Conservation (phyloP, 106 monocot species). For the Phalaenopsis equestris region DNA sequence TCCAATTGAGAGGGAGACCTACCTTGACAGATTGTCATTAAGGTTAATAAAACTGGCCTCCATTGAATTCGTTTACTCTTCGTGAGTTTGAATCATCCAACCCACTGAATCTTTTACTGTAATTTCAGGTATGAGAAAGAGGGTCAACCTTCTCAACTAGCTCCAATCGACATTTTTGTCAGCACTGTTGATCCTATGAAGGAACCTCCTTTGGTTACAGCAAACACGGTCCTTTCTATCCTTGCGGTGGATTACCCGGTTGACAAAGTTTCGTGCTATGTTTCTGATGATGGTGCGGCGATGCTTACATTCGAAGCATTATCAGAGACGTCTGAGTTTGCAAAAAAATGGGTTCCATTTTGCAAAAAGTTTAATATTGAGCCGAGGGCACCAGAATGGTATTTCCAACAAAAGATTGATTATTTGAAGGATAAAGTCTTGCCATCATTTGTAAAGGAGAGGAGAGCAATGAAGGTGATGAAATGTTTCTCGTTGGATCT, state of each 20-base stretch:
- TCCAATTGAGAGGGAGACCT: slow-evolving; percentile 86
- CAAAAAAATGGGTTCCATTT: slow-evolving; percentile 61
- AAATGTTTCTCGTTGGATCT: not conserved
- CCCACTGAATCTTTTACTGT: not conserved
- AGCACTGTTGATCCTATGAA: slow-evolving; percentile 83
- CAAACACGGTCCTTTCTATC: slow-evolving; percentile 78
- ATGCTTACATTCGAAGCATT: slow-evolving; percentile 59
- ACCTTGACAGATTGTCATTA: slow-evolving; percentile 66
- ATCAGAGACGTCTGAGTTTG: slow-evolving; percentile 57
- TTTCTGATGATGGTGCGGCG: slow-evolving; percentile 60
- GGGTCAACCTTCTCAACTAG: slow-evolving; percentile 62
- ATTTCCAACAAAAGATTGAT: slow-evolving; percentile 55
- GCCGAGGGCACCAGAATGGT: slow-evolving; percentile 50
- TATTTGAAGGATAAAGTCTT: slow-evolving; percentile 55
- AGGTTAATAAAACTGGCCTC: slow-evolving; percentile 31
- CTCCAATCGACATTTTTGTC: slow-evolving; percentile 55
- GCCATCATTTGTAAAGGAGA: slow-evolving; percentile 47
- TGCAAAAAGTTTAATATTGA: slow-evolving; percentile 52
- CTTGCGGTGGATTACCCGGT: slow-evolving; percentile 75
- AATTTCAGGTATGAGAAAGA: slow-evolving; percentile 67
- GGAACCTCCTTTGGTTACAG: slow-evolving; percentile 73
- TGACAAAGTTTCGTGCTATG: slow-evolving; percentile 77
- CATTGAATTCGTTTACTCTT: not conserved
- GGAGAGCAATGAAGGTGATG: slow-evolving; percentile 60
- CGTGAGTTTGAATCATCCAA: not conserved